Percentiles rank a stretch among this genome's conserved stretches.
phyloP scores from a whole-genome alignment of 371 early-diverging fungal species.

The Massospora cicadina region DNA sequence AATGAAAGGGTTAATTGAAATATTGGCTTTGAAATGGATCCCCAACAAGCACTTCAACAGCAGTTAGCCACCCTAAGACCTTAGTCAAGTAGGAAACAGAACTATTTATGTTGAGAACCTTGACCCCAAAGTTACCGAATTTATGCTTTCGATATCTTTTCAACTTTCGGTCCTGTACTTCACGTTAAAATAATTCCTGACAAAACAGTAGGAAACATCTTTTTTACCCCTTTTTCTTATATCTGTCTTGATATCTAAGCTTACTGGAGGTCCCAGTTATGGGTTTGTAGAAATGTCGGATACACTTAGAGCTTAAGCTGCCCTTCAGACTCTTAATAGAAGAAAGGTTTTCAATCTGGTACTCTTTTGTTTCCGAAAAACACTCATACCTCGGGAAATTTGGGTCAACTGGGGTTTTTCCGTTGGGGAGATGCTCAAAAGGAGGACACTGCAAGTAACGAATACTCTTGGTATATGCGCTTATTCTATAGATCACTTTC shows the following conservation, averaged over 20 bases:
- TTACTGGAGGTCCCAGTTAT: conserved; percentile 41
- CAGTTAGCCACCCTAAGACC: background rate
- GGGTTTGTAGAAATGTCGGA: conserved; percentile 80
- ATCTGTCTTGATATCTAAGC: background rate
- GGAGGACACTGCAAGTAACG: conserved; percentile 35
- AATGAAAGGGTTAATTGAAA: no score
- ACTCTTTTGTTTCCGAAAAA: conserved; percentile 3
- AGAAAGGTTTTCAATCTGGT: conserved; percentile 40
- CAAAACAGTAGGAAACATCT: conserved; percentile 38
- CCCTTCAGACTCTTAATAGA: conserved; percentile 58
- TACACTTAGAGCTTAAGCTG: conserved; percentile 49
- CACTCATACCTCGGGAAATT: conserved; percentile 34
- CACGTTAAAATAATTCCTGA: conserved; percentile 64
- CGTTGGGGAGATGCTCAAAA: conserved; percentile 27
- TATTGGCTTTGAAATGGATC: no score
- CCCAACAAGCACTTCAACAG: background rate
- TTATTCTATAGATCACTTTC: conserved; percentile 42
- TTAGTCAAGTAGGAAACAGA: conserved; percentile 31
- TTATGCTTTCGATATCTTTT: conserved; percentile 55
- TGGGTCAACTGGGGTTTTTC: conserved; percentile 68
- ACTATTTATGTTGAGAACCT: conserved; percentile 76
- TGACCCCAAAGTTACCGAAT: conserved; percentile 66
- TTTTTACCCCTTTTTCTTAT: background rate
- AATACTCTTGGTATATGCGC: conserved; percentile 1
- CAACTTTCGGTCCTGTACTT: conserved; percentile 42